phyloP scores from a whole-genome alignment of 805 yeast genomes.

The Helenozyma baotianmanensis region DNA sequence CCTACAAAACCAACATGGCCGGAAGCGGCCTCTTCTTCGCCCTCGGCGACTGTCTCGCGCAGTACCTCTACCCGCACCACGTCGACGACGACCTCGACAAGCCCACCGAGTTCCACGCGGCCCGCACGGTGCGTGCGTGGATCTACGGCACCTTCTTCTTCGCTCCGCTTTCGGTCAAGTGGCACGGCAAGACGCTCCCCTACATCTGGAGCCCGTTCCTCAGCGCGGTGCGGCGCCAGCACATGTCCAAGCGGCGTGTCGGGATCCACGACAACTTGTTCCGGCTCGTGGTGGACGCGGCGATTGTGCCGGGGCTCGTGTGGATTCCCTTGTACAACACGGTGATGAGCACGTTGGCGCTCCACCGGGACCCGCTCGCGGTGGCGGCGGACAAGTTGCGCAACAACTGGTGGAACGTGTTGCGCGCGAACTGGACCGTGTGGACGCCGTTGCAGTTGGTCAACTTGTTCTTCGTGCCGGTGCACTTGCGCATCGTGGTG shows the following conservation, averaged over 20 bases:
- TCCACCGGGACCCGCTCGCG: slow-evolving; percentile 31
- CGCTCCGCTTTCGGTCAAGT: slow-evolving; percentile 36
- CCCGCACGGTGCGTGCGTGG: slow-evolving; percentile 33
- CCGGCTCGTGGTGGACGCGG: slow-evolving; percentile 32
- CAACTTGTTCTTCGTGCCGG: slow-evolving; percentile 35
- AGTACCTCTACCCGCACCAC: slow-evolving; percentile 32
- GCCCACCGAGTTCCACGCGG: slow-evolving; percentile 20
- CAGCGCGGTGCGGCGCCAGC: slow-evolving; percentile 7
- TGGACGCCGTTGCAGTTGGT: slow-evolving; percentile 40
- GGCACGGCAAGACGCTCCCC: slow-evolving; percentile 38
- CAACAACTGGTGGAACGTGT: slow-evolving; percentile 38
- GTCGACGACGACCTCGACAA: slow-evolving; percentile 16
- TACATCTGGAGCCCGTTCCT: slow-evolving; percentile 32
- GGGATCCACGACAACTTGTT: slow-evolving; percentile 20
- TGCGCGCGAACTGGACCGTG: slow-evolving; percentile 37
- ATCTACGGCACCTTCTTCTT: slow-evolving; percentile 35
- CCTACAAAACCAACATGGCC: slow-evolving; percentile 50
- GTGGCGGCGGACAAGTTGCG: slow-evolving; percentile 29
- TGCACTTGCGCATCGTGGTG: slow-evolving; percentile 34
- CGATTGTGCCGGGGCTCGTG: slow-evolving; percentile 32
- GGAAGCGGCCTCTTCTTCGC: slow-evolving; percentile 49
- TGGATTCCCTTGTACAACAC: slow-evolving; percentile 42
- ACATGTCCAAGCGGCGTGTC: slow-evolving; percentile 9
- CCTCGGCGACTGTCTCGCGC: slow-evolving; percentile 40
- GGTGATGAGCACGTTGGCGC: slow-evolving; percentile 33